Base-by-base conservation (phyloP, 495 filamentous ascomycete genomes). In the Podospora comata region DNA sequence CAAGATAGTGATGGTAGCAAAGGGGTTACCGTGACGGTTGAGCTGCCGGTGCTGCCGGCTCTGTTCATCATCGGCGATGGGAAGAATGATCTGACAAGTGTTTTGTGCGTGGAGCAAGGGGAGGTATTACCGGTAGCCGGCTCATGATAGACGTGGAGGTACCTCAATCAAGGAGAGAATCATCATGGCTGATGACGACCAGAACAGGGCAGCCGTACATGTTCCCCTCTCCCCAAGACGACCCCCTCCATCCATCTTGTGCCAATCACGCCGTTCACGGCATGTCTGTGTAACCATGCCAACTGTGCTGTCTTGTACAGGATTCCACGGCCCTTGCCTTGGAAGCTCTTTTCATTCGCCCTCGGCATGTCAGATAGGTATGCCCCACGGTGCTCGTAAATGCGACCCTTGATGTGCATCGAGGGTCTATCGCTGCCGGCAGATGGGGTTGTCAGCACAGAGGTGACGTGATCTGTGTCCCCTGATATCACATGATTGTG, bases 31-130 rank as follows among this genome's bases (percentile, higher is more conserved):
- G 30, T 65, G 44, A 64, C 39, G 54, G 75, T 77, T 6, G 74
- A 76, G 5, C 55, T 77, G 4, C 44, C 71, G 3, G 72, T 74
- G 1, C 19, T 60, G 0, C 75, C 74, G 0, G 74, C 72, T 19
- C 27, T 77, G 1, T 71, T 66, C 60, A 69, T 69, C 34, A 56
- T 76, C 5, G 72, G 74, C 3, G 70, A 77, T 53, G 72, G 74
- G 7, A 65, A 68, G 56, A 74, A 67, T 34, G 72, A 73, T 26
- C 34, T 69, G 53, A 65, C 48, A 2, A 68, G 74, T 16, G 48
- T 74, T 44, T 18, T 63, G 4, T 63, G 61, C 19, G 28, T 44
- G 2, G 27, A 48, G 61, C 63, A 70, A 1, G 71, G 75, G 9
- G 74, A 76, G 63, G 70, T 77, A 1, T 72, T 71, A 54, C 73